phyloP scores from a whole-genome alignment of 495 filamentous ascomycete species.

The Aspergillus carlsbadensis region DNA sequence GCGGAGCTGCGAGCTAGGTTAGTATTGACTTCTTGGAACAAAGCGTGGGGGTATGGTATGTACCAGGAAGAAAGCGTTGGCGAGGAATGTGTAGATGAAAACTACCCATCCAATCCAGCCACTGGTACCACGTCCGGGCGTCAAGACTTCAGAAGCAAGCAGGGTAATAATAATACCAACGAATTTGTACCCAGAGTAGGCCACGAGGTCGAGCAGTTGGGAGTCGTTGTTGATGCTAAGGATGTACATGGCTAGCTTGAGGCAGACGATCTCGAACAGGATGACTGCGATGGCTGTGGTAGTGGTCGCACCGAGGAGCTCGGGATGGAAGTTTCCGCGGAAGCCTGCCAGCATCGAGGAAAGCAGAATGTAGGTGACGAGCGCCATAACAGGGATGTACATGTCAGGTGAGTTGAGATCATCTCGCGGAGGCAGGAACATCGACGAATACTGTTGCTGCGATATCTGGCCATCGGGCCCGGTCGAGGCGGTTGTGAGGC shows the following conservation, averaged over 20 bases:
- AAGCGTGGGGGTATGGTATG: slow-evolving; percentile 29
- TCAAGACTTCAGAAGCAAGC: slow-evolving; percentile 71
- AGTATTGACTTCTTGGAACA: slow-evolving; percentile 15
- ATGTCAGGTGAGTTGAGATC: slow-evolving; percentile 98
- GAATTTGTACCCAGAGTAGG: slow-evolving; percentile 98
- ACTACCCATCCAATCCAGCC: slow-evolving; percentile 86
- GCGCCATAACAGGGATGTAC: slow-evolving; percentile 88
- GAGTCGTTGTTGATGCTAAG: slow-evolving; percentile 84
- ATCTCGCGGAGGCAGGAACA: slow-evolving; percentile 92
- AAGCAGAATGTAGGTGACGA: slow-evolving; percentile 96
- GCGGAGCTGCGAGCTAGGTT: slow-evolving; percentile 64
- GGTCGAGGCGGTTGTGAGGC: slow-evolving; percentile 49
- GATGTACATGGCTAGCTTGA: slow-evolving; percentile 93
- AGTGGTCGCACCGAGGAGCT: slow-evolving; percentile 85
- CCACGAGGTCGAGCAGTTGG: slow-evolving; percentile 88
- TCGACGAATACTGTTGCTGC: slow-evolving; percentile 64
- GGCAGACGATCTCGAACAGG: slow-evolving; percentile 77
- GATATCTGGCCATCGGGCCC: slow-evolving; percentile 61
- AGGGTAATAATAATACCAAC: slow-evolving; percentile 91
- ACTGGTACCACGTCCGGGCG: slow-evolving; percentile 72
- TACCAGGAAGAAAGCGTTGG: slow-evolving; percentile 96
- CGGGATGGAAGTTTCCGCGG: slow-evolving; percentile 89
- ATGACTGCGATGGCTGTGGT: slow-evolving; percentile 80
- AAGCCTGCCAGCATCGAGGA: slow-evolving; percentile 87
- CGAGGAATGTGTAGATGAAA: slow-evolving; percentile 86